Evolutionary conservation across 345 rosid genomes (phyloP), one percentile per base, ranked within the genome.

Genomic region (Lumnitzera littorea): DNA sequence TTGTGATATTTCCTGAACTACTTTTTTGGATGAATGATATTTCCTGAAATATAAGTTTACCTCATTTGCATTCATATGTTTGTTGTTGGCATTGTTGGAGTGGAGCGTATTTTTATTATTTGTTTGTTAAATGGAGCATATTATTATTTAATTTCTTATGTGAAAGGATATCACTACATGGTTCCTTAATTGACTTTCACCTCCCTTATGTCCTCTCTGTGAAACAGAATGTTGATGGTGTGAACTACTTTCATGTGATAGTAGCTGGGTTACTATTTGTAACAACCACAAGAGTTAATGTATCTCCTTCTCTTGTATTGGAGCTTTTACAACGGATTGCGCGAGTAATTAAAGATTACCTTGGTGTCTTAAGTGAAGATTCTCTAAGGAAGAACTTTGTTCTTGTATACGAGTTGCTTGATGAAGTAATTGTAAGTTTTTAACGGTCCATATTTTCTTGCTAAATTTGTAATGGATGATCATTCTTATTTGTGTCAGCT

Each of bases 281-380:
- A 46, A 97, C 99, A 13, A 94, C 99, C 56, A 91, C 97, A 10
- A 84, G 99, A 68, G 85, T 88, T 59, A 94, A 94, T 13, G 79
- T 80, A 50, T 86, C 99, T 25, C 97, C 99, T 25, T 88, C 99
- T 67, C 88, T 94, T 62, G 91, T 88, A 58, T 67, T 94, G 96
- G 99, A 94, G 85, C 92, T 94, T 72, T 73, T 94, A 43, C 97
- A 94, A 77, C 84, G 99, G 81, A 78, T 88, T 17, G 96, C 99
- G 31, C 91, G 97, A 29, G 99, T 94, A 60, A 91, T 91, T 71
- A 94, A 94, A 70, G 99, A 91, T 72, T 94, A 94, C 63, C 90
- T 94, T 12, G 97, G 99, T 50, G 84, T 94, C 77, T 79, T 94
- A 70, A 94, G 78, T 72, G 99, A 94, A 78, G 99, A 91, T 72